Evolutionary conservation across 2,329 filamentous ascomycete species (phyloP), one percentile per base, ranked within the genome.

Genomic region (Lasiodiplodia hormozganensis): DNA sequence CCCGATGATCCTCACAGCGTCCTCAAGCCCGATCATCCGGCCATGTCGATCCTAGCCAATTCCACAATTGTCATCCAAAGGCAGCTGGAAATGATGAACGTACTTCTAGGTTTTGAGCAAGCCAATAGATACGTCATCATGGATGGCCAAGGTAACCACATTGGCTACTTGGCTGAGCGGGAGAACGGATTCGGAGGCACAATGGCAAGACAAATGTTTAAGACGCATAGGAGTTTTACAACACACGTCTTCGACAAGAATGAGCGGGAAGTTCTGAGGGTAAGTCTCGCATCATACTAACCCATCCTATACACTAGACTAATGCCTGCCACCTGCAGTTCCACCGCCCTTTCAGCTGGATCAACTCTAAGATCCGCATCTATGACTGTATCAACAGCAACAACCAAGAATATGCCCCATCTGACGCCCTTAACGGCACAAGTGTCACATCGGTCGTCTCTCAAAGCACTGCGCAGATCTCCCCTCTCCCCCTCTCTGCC

Each of bases 91-190:
- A 84, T 90, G 80, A 88, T 89, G 86, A 90, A 90, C 76, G 81
- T 90, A 11, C 82, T 90, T 73, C 79, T 89, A 76, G 88, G 88
- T 1, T 90, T 90, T 71, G 88, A 90, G 76, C 88, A 90, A 75
- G 88, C 88, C 14, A 90, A 90, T 73, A 84, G 84, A 75, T 90
- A 90, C 74, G 84, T 89, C 16, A 89, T 90, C 60, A 86, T 90
- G 83, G 86, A 90, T 77, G 87, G 87, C 2, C 82, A 86, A 65
- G 88, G 88, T 6, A 86, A 87, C 69, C 88, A 89, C 70, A 82
- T 90, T 53, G 88, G 88, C 14, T 90, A 88, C 72, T 85, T 90
- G 74, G 88, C 87, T 38, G 88, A 90, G 76, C 84, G 86, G 73
- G 88, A 90, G 57, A 85, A 85, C 69, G 87, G 88, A 1, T 78